A percentile compares a stretch with the other conserved stretches of the same genome.
These are phyloP conservation scores for Camelina sativa DNA, from an alignment of 345 rosid genomes.

Conservation along the genomic window DNA sequence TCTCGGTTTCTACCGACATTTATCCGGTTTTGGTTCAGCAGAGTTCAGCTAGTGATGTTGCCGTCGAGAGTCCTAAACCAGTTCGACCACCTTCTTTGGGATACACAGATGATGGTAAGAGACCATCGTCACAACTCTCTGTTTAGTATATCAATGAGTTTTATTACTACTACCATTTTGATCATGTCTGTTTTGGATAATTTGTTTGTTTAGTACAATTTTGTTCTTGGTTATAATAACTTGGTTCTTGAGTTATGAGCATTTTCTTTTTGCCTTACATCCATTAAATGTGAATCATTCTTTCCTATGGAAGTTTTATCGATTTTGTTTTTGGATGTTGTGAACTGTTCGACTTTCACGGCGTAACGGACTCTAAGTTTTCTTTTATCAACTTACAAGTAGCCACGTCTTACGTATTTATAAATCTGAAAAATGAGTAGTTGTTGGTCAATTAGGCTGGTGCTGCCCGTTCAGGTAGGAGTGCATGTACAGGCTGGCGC, in stretches of 20 bases:
- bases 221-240: constrained; percentile 15
- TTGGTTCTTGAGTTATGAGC: constrained; percentile 6
- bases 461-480: neutral
- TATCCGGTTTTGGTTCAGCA: constrained; percentile 43
- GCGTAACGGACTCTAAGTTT: neutral
- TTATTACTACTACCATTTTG: neutral
- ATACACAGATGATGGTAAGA: constrained; percentile 33
- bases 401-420: constrained; percentile 14
- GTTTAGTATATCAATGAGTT: constrained; percentile 16
- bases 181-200: neutral
- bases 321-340: neutral
- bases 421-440: neutral
- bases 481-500: neutral
- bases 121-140: constrained; percentile 34
- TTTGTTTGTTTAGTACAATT: neutral
- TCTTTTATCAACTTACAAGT: constrained; percentile 7
- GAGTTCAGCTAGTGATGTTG: constrained; percentile 27
- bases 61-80: constrained; percentile 41
- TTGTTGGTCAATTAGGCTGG: neutral
- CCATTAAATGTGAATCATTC: neutral
- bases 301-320: neutral
- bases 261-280: neutral
- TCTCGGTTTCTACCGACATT: constrained; percentile 41
- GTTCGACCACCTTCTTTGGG: constrained; percentile 45
- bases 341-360: neutral